These are phyloP conservation scores for Malus domestica DNA, from an alignment of 306 rosid genomes.

Conservation along the genomic window ASM211411v1 NC_041799.1:4853501-4854000, in stretches of 20 bases:
- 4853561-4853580: conserved; percentile 84
- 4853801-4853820: neutral
- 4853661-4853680: neutral
- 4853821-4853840: neutral
- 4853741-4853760: neutral
- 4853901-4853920: no score
- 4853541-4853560: conserved; percentile 59
- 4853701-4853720: neutral
- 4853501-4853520: conserved; percentile 50
- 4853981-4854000: no score
- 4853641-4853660: conserved; percentile 90
- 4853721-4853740: neutral
- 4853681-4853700: neutral
- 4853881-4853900: no score
- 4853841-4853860: neutral
- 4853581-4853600: conserved; percentile 99
- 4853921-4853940: no score
- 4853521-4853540: conserved; percentile 75
- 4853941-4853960: no score
- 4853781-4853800: no score
- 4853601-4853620: conserved; percentile 87
- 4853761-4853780: neutral
- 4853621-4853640: conserved; percentile 86
- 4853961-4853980: no score
- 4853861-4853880: no score